phyloP scores from a whole-genome alignment of 2,329 filamentous ascomycete species.

The Aotearoamyces nothofagi region DNA sequence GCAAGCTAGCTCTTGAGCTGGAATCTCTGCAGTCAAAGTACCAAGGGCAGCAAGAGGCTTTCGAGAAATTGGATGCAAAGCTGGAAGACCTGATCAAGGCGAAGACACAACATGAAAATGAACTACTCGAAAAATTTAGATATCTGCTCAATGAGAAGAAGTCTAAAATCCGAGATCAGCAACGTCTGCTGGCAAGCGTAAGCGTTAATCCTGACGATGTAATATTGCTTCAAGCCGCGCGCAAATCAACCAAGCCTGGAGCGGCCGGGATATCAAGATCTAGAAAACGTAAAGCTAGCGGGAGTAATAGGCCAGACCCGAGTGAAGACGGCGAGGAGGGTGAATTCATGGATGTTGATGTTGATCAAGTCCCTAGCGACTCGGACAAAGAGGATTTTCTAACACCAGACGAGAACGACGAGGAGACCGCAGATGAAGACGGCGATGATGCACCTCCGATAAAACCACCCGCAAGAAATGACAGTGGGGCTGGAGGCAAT shows the following conservation, averaged over 20 bases:
- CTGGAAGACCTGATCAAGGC: slow-evolving; percentile 49
- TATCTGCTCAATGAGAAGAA: slow-evolving; percentile 67
- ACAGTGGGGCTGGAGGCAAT: neutral
- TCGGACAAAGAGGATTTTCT: slow-evolving; percentile 9
- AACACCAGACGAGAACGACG: slow-evolving; percentile 11
- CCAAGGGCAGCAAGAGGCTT: slow-evolving; percentile 34
- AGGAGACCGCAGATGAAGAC: slow-evolving; percentile 1
- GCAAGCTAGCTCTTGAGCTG: slow-evolving; percentile 6
- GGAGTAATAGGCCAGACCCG: too few relatives aligned
- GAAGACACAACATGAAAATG: slow-evolving; percentile 52
- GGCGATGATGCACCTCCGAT: neutral
- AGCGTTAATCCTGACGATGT: slow-evolving; percentile 13
- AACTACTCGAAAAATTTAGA: slow-evolving; percentile 54
- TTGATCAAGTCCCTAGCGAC: slow-evolving; percentile 6
- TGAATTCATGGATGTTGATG: slow-evolving; percentile 35
- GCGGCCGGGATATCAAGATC: slow-evolving; percentile 22
- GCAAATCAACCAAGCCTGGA: slow-evolving; percentile 2
- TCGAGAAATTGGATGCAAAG: slow-evolving; percentile 43
- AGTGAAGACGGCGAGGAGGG: slow-evolving; percentile 31
- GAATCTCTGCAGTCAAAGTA: slow-evolving; percentile 23
- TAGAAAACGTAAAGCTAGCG: slow-evolving; percentile 32
- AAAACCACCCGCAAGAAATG: neutral
- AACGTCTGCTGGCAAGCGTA: slow-evolving; percentile 33
- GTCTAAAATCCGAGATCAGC: slow-evolving; percentile 61
- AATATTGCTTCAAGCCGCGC: slow-evolving; percentile 6